A percentile compares a stretch with the other conserved stretches of the same genome.
These are phyloP conservation scores for Keithomyces neogunnii DNA, from an alignment of 2,329 filamentous ascomycete genomes.

Conservation along the genomic window DNA sequence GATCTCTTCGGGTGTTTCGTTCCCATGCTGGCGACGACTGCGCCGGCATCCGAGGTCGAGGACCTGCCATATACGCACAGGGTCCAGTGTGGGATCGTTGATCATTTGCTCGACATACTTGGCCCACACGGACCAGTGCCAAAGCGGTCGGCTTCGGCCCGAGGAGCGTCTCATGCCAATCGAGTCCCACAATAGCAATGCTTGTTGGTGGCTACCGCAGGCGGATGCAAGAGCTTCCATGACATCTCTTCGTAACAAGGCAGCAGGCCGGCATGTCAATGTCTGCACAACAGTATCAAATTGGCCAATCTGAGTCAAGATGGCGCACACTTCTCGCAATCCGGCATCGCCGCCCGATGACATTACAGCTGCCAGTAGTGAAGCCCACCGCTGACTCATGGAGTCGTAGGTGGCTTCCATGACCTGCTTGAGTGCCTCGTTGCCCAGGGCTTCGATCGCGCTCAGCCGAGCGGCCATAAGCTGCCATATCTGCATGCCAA, in stretches of 20 bases:
- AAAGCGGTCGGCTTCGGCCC: conserved; percentile 8
- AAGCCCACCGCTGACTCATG: conserved; percentile 12
- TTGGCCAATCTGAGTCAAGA: conserved; percentile 10
- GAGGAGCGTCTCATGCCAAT: conserved; percentile 4
- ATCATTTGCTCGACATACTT: conserved; percentile 23
- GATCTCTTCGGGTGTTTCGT: conserved; percentile 7
- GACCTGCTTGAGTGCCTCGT: conserved; percentile 4
- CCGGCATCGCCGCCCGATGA: background rate
- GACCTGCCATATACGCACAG: conserved; percentile 18
- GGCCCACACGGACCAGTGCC: conserved; percentile 26
- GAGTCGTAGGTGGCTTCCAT: conserved; percentile 7
- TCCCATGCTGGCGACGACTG: background rate
- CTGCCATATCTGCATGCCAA: conserved; percentile 15
- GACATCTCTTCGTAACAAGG: conserved; percentile 5
- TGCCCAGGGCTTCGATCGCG: conserved; percentile 6
- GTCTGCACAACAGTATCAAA: conserved; percentile 7
- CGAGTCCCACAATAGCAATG: conserved; percentile 15
- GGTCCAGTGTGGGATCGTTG: conserved; percentile 18
- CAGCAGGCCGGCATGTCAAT: conserved; percentile 6
- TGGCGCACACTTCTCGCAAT: conserved; percentile 10
- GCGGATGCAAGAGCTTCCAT: conserved; percentile 11
- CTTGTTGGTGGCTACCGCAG: conserved; percentile 17
- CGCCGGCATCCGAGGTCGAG: conserved; percentile 11
- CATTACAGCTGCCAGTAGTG: conserved; percentile 8
- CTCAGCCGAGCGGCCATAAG: conserved; percentile 9